A percentile compares a stretch with the other conserved stretches of the same genome.
Evolutionary conservation across 179 eudicot species (phyloP).

Genomic region (Spinacia oleracea): DNA sequence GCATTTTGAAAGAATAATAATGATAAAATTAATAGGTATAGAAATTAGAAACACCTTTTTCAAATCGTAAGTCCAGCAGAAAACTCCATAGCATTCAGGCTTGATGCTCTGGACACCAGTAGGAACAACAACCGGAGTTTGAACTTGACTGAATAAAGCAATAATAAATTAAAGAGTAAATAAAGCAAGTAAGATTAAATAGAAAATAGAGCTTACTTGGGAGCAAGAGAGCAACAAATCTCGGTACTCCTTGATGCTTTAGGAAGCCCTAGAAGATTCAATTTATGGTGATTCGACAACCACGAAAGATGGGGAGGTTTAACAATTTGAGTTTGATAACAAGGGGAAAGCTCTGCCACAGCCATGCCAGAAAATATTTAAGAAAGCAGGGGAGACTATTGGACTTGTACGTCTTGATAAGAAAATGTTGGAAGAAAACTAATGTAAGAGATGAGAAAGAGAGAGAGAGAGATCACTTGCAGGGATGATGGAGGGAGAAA

Average conservation of each 20-base stretch:
- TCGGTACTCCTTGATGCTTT: conserved; percentile 25
- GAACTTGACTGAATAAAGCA: conserved; percentile 53
- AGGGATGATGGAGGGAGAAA: background rate
- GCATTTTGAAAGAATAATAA: background rate
- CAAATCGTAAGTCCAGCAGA: conserved; percentile 92
- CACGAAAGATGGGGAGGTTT: conserved; percentile 41
- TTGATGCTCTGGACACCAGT: conserved; percentile 42
- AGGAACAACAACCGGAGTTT: conserved; percentile 46
- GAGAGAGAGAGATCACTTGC: background rate
- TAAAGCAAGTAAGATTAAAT: too few relatives aligned
- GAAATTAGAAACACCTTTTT: too few relatives aligned
- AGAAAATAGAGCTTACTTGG: too few relatives aligned
- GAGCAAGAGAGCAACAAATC: conserved; percentile 62
- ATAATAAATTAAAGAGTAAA: too few relatives aligned
- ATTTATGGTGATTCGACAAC: conserved; percentile 28
- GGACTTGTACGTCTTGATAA: too few relatives aligned
- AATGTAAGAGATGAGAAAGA: too few relatives aligned
- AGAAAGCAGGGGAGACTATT: background rate
- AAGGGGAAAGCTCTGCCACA: conserved; percentile 52
- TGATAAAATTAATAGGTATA: too few relatives aligned
- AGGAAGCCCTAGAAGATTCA: conserved; percentile 27
- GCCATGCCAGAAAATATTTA: conserved; percentile 47
- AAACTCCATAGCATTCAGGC: conserved; percentile 82
- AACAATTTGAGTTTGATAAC: conserved; percentile 30
- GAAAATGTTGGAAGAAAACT: background rate